phyloP scores from a whole-genome alignment of 495 filamentous ascomycete species.

The Hypoxylon trugodes region DNA sequence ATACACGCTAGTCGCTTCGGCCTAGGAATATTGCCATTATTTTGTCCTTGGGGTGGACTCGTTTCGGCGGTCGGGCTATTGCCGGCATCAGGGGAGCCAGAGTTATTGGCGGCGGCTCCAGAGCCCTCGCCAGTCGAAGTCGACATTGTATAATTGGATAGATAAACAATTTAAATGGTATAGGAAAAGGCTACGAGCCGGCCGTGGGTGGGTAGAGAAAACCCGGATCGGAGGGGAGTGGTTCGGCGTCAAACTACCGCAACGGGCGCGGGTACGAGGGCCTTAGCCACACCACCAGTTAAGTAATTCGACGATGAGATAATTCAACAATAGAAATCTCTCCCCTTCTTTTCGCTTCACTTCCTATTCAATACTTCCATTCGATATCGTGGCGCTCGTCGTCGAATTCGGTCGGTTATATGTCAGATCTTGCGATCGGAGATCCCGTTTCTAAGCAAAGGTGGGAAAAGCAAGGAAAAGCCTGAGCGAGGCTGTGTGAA shows the following conservation, averaged over 20 bases:
- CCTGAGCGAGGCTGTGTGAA: constrained; percentile 2
- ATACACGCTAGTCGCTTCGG: constrained; percentile 97
- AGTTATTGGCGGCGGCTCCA: constrained; percentile 33
- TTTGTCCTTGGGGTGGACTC: constrained; percentile 39
- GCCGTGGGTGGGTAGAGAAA: background rate
- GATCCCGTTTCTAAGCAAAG: background rate
- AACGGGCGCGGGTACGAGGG: too few relatives aligned
- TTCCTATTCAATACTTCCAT: background rate
- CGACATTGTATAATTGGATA: constrained; percentile 22
- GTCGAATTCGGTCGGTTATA: constrained; percentile 7
- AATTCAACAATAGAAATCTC: background rate
- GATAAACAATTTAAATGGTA: background rate
- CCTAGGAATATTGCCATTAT: constrained; percentile 73
- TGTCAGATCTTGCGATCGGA: constrained; percentile 4
- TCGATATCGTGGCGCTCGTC: background rate
- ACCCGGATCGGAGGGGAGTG: constrained; percentile 13
- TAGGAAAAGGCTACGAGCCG: background rate
- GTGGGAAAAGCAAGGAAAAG: constrained; percentile 9
- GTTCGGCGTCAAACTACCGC: constrained; percentile 24
- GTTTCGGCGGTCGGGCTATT: constrained; percentile 39
- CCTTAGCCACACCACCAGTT: too few relatives aligned
- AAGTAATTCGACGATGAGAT: too few relatives aligned
- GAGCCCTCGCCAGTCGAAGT: constrained; percentile 13
- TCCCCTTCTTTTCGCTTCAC: background rate
- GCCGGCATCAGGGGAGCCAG: constrained; percentile 39